These are phyloP conservation scores for Zea luxurians DNA, from an alignment of 176 grass and related monocot genomes.

Conservation along the genomic window DNA sequence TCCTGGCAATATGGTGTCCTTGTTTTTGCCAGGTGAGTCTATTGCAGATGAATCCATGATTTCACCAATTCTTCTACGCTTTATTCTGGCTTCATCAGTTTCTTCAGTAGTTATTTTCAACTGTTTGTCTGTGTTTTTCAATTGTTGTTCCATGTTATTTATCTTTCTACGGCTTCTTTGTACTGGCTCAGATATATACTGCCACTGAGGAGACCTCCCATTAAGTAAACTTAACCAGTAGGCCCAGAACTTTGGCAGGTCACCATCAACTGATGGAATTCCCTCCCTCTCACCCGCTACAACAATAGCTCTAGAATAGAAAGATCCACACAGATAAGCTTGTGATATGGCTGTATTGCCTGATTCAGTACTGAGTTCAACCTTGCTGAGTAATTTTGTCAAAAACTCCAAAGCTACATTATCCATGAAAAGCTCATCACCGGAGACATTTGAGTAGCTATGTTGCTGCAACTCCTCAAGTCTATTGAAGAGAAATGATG, in stretches of 20 bases:
- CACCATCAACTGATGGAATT: slow-evolving; percentile 60
- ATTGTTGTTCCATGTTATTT: slow-evolving; percentile 49
- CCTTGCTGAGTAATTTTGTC: slow-evolving; percentile 40
- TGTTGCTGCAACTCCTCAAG: slow-evolving; percentile 60
- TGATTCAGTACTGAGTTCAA: slow-evolving; percentile 33
- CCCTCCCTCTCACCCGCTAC: slow-evolving; percentile 75
- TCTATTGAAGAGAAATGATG: slow-evolving; percentile 59
- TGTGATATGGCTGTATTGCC: slow-evolving; percentile 42
- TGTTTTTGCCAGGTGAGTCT: slow-evolving; percentile 41
- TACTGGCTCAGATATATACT: slow-evolving; percentile 64
- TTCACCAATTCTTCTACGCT: slow-evolving; percentile 57
- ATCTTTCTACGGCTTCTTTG: slow-evolving; percentile 78
- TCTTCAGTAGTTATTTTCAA: slow-evolving; percentile 45
- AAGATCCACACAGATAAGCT: slow-evolving; percentile 58
- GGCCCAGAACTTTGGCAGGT: slow-evolving; percentile 66
- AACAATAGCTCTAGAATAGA: slow-evolving; percentile 62
- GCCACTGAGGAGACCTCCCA: slow-evolving; percentile 66
- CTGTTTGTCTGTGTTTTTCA: slow-evolving; percentile 46
- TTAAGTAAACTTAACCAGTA: slow-evolving; percentile 83
- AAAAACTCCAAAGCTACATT: slow-evolving; percentile 51
- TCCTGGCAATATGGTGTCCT: slow-evolving; percentile 32
- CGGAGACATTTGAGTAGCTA: slow-evolving; percentile 38
- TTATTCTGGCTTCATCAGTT: slow-evolving; percentile 56
- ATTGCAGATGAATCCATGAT: slow-evolving; percentile 41
- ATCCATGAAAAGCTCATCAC: slow-evolving; percentile 49